These are phyloP conservation scores for Helenozyma rhizophorensis DNA, from an alignment of 805 yeast genomes.

Conservation along the genomic window DNA sequence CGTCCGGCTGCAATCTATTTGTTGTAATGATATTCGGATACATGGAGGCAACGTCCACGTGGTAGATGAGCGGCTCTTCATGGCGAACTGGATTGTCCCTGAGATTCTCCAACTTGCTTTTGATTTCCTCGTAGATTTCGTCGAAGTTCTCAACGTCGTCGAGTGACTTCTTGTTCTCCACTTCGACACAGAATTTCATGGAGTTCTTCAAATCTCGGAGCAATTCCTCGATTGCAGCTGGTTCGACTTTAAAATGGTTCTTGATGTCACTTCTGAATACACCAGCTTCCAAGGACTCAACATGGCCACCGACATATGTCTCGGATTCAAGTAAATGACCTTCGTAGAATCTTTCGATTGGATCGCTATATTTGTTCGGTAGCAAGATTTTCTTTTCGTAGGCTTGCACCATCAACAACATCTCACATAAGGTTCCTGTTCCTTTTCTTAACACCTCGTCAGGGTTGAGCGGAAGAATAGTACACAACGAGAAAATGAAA, in stretches of 20 bases:
- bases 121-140: constrained; percentile 62
- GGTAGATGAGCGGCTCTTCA: constrained; percentile 87
- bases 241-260: constrained; percentile 71
- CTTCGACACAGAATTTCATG: constrained; percentile 75
- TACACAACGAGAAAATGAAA: constrained; percentile 90
- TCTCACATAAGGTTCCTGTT: constrained; percentile 97
- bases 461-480: constrained; percentile 92
- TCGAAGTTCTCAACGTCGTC: constrained; percentile 79
- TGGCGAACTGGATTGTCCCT: constrained; percentile 57
- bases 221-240: constrained; percentile 77
- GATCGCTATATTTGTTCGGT: constrained; percentile 93
- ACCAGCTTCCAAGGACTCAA: constrained; percentile 96
- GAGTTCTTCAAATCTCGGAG: constrained; percentile 70
- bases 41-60: constrained; percentile 99
- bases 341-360: constrained; percentile 89
- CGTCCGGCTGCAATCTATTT: constrained; percentile 94
- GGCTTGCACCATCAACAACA: constrained; percentile 96
- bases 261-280: constrained; percentile 89
- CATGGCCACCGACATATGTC: constrained; percentile 98
- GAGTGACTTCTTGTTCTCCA: constrained; percentile 69
- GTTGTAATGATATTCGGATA: constrained; percentile 98
- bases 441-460: constrained; percentile 96
- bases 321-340: constrained; percentile 94
- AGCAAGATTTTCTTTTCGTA: constrained; percentile 69
- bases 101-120: constrained; percentile 50